Conservation (phyloP, 805 yeast species). For the Schizosaccharomyces octosporus region DNA sequence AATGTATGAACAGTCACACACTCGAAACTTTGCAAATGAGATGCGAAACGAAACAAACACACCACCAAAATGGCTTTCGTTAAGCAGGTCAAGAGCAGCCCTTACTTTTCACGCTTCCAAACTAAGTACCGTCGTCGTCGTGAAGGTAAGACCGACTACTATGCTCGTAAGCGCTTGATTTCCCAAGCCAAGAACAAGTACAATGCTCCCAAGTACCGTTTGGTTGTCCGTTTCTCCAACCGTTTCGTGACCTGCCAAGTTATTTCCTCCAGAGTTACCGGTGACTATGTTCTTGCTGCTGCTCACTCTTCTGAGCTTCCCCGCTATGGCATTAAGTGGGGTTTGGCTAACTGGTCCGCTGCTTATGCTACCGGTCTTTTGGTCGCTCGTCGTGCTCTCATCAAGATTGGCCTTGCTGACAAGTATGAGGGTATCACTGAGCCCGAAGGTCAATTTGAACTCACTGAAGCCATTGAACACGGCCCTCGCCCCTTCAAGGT, state of each 20-base stretch:
- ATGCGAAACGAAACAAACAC: too few relatives aligned
- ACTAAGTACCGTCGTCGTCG: slow-evolving; percentile 99
- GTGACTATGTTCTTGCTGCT: slow-evolving; percentile 86
- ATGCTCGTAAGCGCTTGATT: slow-evolving; percentile 98
- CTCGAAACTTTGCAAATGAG: too few relatives aligned
- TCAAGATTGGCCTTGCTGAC: slow-evolving; percentile 94
- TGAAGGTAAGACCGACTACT: slow-evolving; percentile 99
- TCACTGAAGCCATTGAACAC: slow-evolving; percentile 87
- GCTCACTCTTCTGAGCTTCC: slow-evolving; percentile 99
- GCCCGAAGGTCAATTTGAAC: slow-evolving; percentile 95
- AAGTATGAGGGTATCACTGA: slow-evolving; percentile 97
- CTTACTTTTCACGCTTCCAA: slow-evolving; percentile 98
- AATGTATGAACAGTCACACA: too few relatives aligned
- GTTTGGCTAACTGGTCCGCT: slow-evolving; percentile 99
- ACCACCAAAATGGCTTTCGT: not conserved
- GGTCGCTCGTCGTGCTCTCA: slow-evolving; percentile 95
- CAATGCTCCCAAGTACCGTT: slow-evolving; percentile 98
- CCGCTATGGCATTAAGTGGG: slow-evolving; percentile 88
- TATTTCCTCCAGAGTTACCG: slow-evolving; percentile 85
- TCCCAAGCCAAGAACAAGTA: slow-evolving; percentile 99
- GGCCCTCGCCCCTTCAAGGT: slow-evolving; percentile 99
- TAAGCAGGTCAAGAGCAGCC: slow-evolving; percentile 40
- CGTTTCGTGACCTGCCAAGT: slow-evolving; percentile 96
- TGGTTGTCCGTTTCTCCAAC: slow-evolving; percentile 99
- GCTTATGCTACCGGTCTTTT: slow-evolving; percentile 97